These are phyloP conservation scores for Fraxinus angustifolia DNA, from an alignment of 305 asterid genomes.

Conservation along the genomic window DNA sequence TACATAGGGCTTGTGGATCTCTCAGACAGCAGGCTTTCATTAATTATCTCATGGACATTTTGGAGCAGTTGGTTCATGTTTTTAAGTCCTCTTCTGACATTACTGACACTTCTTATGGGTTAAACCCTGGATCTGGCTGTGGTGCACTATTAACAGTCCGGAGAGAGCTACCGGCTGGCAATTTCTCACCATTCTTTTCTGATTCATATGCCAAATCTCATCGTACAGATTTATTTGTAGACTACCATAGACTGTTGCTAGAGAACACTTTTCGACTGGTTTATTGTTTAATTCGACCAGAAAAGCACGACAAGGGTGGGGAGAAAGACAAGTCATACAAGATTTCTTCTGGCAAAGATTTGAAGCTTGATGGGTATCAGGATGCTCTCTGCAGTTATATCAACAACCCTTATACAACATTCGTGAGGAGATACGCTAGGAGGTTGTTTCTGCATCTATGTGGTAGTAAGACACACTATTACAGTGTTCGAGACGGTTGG, in stretches of 20 bases:
- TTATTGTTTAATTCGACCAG: slow-evolving; percentile 95
- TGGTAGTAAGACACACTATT: slow-evolving; percentile 97
- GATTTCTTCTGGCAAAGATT: slow-evolving; percentile 66
- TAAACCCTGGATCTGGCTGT: slow-evolving; percentile 76
- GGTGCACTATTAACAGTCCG: slow-evolving; percentile 84
- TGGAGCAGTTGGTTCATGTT: slow-evolving; percentile 82
- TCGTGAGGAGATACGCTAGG: slow-evolving; percentile 92
- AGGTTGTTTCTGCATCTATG: slow-evolving; percentile 94
- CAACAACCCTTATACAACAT: slow-evolving; percentile 83
- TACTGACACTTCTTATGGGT: slow-evolving; percentile 58
- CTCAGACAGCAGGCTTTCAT: slow-evolving; percentile 86
- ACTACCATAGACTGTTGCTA: slow-evolving; percentile 76
- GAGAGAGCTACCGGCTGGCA: slow-evolving; percentile 96
- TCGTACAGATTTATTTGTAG: slow-evolving; percentile 88
- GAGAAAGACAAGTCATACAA: slow-evolving; percentile 78
- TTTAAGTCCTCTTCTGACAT: slow-evolving; percentile 70
- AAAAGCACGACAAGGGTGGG: slow-evolving; percentile 93
- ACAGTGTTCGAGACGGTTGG: slow-evolving; percentile 95
- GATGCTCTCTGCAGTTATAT: slow-evolving; percentile 96
- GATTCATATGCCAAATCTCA: slow-evolving; percentile 94
- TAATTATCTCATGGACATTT: slow-evolving; percentile 91
- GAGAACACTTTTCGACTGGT: slow-evolving; percentile 92
- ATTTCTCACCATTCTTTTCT: slow-evolving; percentile 90
- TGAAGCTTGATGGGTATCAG: slow-evolving; percentile 96
- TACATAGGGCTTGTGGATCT: slow-evolving; percentile 69